Percentiles rank a stretch among this genome's conserved stretches.
Conservation (phyloP, 176 grass and related monocot genomes). For the Raddia distichophylla region DNA sequence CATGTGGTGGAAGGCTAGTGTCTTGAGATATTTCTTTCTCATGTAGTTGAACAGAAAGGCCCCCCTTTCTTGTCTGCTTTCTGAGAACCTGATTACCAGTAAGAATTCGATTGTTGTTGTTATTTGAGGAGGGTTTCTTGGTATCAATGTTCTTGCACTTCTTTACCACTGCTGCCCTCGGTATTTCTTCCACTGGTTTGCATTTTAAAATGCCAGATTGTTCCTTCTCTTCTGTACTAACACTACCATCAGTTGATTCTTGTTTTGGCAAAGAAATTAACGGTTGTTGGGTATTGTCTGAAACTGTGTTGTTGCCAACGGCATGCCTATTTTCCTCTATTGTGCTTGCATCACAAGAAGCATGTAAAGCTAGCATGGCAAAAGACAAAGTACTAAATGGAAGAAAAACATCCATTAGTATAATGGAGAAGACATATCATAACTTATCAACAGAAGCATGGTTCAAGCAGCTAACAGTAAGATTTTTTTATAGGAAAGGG, state of each 20-base stretch:
- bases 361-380: conserved; percentile 35
- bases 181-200: no score
- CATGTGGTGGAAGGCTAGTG: no score
- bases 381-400: conserved; percentile 1
- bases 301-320: conserved; percentile 40
- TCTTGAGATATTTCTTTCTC: no score
- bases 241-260: conserved; percentile 56
- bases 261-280: conserved; percentile 43
- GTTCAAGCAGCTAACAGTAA: neutral
- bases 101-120: no score
- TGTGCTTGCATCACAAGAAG: conserved; percentile 25
- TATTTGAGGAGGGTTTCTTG: no score
- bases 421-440: neutral
- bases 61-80: no score
- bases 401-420: neutral
- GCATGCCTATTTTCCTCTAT: conserved; percentile 38
- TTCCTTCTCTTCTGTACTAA: conserved; percentile 68
- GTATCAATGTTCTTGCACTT: no score
- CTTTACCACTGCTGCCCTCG: no score
- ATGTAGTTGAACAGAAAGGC: no score
- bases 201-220: conserved; percentile 50
- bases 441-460: neutral
- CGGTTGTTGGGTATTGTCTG: conserved; percentile 43
- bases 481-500: no score
- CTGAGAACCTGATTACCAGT: no score